These are phyloP conservation scores for Sporothrix euskadiensis DNA, from an alignment of 2,329 filamentous ascomycete species.

Conservation along the genomic window DNA sequence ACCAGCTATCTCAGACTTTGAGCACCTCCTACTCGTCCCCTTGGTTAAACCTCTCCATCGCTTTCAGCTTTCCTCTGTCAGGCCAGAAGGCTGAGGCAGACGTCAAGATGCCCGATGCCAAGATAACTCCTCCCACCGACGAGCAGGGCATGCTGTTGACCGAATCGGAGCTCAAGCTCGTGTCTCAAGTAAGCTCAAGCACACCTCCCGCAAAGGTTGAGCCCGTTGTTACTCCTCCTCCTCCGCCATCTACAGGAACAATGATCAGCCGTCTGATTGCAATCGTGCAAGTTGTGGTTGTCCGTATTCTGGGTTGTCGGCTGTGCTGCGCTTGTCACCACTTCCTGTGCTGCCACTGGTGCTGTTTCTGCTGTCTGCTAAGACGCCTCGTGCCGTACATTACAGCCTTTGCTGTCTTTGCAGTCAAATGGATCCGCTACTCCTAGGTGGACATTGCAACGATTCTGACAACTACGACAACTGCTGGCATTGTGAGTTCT, in stretches of 20 bases:
- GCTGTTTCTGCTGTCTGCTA: not conserved
- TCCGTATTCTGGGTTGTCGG: not conserved
- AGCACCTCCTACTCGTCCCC: not conserved
- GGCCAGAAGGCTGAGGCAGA: not conserved
- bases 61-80: not conserved
- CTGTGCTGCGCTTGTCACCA: not conserved
- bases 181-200: not conserved
- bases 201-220: not conserved
- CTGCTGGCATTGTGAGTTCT: not conserved
- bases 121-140: not conserved
- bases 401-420: not conserved
- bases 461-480: not conserved
- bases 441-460: slow-evolving; percentile 17
- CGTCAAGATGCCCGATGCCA: not conserved
- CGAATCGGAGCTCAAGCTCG: not conserved
- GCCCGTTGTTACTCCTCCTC: not conserved
- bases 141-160: not conserved
- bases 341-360: not conserved
- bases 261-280: not conserved
- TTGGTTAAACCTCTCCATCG: not conserved
- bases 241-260: not conserved
- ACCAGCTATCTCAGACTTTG: not conserved
- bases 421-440: slow-evolving; percentile 4
- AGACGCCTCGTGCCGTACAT: too few species aligned
- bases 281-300: not conserved